phyloP scores from a whole-genome alignment of 306 rosid genomes.

The peach (Prunus persica) region Prunus_persica_NCBIv2 NC_034014.1:20301001-20301500 shows the following conservation, averaged over 20 bases:
- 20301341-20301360: slow-evolving; percentile 84
- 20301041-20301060: too few relatives aligned
- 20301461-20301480: slow-evolving; percentile 72
- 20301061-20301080: too few relatives aligned
- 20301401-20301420: slow-evolving; percentile 65
- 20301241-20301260: slow-evolving; percentile 72
- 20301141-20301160: slow-evolving; percentile 80
- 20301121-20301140: slow-evolving; percentile 49
- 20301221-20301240: slow-evolving; percentile 58
- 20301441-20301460: slow-evolving; percentile 83
- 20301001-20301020: too few relatives aligned
- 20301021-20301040: too few relatives aligned
- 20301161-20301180: slow-evolving; percentile 72
- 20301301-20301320: slow-evolving; percentile 64
- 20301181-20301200: slow-evolving; percentile 38
- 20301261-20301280: slow-evolving; percentile 48
- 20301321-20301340: slow-evolving; percentile 62
- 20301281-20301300: slow-evolving; percentile 62
- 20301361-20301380: slow-evolving; percentile 58
- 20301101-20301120: slow-evolving; percentile 39
- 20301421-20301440: slow-evolving; percentile 66
- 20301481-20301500: slow-evolving; percentile 89
- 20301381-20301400: slow-evolving; percentile 92
- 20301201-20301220: slow-evolving; percentile 31
- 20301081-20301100: background rate